phyloP scores from a whole-genome alignment of 495 filamentous ascomycete genomes.

The Collariella sp. region DNA sequence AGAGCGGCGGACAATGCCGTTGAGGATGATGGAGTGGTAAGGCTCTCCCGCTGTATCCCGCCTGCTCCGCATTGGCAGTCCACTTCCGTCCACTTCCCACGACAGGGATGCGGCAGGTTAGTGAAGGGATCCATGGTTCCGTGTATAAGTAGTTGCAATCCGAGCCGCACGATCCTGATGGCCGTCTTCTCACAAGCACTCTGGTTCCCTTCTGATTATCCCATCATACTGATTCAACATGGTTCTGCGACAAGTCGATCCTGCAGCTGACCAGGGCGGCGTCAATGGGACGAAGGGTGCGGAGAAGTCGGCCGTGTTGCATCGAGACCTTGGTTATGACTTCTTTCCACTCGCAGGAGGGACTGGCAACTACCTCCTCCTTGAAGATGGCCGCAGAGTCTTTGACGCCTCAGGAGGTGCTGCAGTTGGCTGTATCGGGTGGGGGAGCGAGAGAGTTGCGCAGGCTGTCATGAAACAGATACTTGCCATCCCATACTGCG shows the following conservation, averaged over 20 bases:
- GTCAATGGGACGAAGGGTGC: not conserved
- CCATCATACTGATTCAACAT: conserved; percentile 10
- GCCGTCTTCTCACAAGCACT: not conserved
- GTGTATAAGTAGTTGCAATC: conserved; percentile 2
- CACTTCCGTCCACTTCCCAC: not conserved
- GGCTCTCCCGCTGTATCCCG: not conserved
- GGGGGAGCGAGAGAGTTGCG: conserved; percentile 37
- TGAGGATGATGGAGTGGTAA: conserved; percentile 5
- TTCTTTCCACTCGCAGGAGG: conserved; percentile 21
- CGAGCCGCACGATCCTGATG: not conserved
- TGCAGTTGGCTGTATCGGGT: conserved; percentile 45
- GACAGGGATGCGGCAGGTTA: conserved; percentile 5
- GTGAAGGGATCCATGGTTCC: conserved; percentile 1
- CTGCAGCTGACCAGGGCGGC: not conserved
- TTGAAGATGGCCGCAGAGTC: conserved; percentile 54
- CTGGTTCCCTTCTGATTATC: not conserved
- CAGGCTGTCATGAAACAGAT: conserved; percentile 38
- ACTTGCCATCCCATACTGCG: conserved; percentile 34
- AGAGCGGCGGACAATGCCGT: not conserved
- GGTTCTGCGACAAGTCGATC: conserved; percentile 16
- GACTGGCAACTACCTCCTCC: conserved; percentile 31
- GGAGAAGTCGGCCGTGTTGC: conserved; percentile 28
- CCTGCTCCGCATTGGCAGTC: conserved; percentile 10
- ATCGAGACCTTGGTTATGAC: conserved; percentile 23
- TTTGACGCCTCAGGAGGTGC: conserved; percentile 54